Evolutionary conservation across 2,329 filamentous ascomycete genomes (phyloP), one percentile per base, ranked within the genome.

Genomic region (Penicillium sp.): DNA sequence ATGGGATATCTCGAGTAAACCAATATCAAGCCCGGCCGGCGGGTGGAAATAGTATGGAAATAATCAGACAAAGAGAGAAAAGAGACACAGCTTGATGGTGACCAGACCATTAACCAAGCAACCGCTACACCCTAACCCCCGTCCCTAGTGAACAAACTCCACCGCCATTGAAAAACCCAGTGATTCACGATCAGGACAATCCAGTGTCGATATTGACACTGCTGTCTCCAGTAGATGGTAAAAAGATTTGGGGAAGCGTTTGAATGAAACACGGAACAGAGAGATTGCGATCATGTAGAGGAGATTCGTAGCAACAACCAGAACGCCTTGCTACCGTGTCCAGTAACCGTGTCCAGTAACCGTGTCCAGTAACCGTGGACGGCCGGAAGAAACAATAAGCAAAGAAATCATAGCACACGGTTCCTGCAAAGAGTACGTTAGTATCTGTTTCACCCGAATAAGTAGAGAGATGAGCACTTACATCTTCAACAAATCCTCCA

Each of bases 401-500:
- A 8, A n/a, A 38, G 16, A 18, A 13, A 47, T 60, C 54, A 69
- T 5, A 69, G 53, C 25, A 69, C 60, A 19, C 61, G 64, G 57
- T 68, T 52, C 30, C 66, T 69, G 29, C 18, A 29, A n/a, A n/a
- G 30, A 29, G 35, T 57, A 41, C 39, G 37, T 42, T 36, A 42
- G 35, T 30, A 43, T 13, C 41, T 33, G 29, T n/a, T 30, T 19
- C 41, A 22, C 33, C 33, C 22, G n/a, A 22, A 22, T 22, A 22
- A 16, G 11, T 25, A 27, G 14, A 43, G 11, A 18, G 2, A 13
- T 14, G 35, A 16, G 38, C 41, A 73, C 75, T 50, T 72, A 80
- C 79, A 74, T 72, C 67, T 78, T 78, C 61, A 86, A 69, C 30
- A 80, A 66, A 46, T 75, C 75, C 64, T 84, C 82, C 35, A 86